Base-by-base conservation (phyloP, 345 rosid species). In the Euphorbia pulcherrima region DNA sequence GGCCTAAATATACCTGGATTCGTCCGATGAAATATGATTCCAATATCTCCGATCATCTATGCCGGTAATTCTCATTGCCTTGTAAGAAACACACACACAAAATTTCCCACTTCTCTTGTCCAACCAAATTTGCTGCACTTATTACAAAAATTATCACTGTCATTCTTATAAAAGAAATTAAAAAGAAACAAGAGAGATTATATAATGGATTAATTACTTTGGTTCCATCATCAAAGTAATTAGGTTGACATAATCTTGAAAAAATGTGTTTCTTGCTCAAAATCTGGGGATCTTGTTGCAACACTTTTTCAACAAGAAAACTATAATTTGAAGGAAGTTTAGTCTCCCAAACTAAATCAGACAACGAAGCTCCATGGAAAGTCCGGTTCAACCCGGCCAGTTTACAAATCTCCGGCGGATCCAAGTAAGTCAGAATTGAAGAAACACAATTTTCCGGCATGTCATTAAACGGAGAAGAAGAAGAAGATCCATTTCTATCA, bases 1-100 rank as follows among this genome's bases (percentile, higher is more conserved):
- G n/a, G n/a, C n/a, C n/a, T n/a, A 27, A 56, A 26, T 58, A 54
- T 8, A 92, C 98, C 98, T 88, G 60, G 97, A 93, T 82, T 90
- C 97, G n/a, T 82, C 85, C 17, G 90, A 83, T 40, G 85, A 76
- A 65, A 93, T 82, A 76, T 79, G 80, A 76, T 79, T 83, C 98
- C 98, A 93, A 69, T 93, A 90, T 79, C 97, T 85, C 65, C 96
- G 83, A 75, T 93, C 98, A 68, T 88, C 96, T 13, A 93, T 84
- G 24, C 97, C 97, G 0, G 97, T 88, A 30, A 93, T 88, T 69
- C 82, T 93, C 81, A 93, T 70, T 17, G 88, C 94, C 83, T 84
- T 87, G 2, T 89, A 83, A 24, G 98, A 88, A 65, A 88, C 71
- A 10, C 84, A 81, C 77, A 93, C 26, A 75, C 86, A 83, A 62